Evolutionary conservation across 2,329 filamentous ascomycete genomes (phyloP).

Genomic region (Camillea tinctor): DNA sequence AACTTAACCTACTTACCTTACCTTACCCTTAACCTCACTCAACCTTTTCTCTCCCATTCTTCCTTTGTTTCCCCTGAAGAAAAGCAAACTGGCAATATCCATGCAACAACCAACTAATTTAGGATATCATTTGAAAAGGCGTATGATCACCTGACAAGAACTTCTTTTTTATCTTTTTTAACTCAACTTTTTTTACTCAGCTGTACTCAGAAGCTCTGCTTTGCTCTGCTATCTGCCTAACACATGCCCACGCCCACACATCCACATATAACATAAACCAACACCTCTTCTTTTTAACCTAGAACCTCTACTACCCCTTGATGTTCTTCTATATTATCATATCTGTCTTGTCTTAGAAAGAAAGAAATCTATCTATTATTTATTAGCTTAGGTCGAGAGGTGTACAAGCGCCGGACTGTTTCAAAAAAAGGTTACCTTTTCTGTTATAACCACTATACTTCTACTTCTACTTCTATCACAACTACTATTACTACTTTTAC

Average conservation of each 20-base stretch:
- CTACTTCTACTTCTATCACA: too few species aligned
- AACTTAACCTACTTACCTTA: neutral
- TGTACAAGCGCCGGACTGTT: neutral
- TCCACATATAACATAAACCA: neutral
- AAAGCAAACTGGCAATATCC: neutral
- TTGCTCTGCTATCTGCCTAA: neutral
- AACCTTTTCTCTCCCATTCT: neutral
- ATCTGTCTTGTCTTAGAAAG: neutral
- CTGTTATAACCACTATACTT: too few species aligned
- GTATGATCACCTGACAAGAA: conserved; percentile 5
- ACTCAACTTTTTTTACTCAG: too few species aligned
- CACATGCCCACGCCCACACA: neutral
- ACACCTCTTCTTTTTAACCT: neutral
- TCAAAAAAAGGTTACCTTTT: neutral
- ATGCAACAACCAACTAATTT: neutral
- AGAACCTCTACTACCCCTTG: neutral
- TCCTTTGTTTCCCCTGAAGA: neutral
- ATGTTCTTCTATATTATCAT: neutral
- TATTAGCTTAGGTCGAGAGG: neutral
- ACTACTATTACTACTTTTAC: too few species aligned
- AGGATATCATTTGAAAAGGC: neutral
- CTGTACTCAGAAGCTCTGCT: too few species aligned
- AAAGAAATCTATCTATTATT: neutral
- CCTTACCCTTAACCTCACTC: neutral
- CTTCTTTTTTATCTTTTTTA: neutral